Conservation (phyloP, 352 stramenopile genomes). For the Globisporangium mamillatum region DNA sequence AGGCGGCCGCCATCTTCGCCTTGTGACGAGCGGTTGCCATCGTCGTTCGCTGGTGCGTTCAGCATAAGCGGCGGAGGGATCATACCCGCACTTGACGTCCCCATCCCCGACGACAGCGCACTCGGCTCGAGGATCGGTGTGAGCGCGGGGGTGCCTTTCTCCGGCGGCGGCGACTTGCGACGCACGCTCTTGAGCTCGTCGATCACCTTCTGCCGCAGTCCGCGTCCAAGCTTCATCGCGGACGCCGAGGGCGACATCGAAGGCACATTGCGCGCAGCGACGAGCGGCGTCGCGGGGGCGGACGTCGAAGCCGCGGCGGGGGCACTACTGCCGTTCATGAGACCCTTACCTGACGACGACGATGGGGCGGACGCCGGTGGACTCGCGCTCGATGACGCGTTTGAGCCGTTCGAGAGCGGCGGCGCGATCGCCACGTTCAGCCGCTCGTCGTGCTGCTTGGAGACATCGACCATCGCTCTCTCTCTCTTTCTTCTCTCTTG, state of each 20-base stretch:
- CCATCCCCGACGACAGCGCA: not conserved
- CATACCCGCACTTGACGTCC: not conserved
- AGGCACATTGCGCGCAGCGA: slow-evolving; percentile 1
- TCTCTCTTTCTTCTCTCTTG: not conserved
- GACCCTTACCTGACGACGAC: not conserved
- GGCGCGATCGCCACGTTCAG: not conserved
- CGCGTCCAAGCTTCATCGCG: slow-evolving; percentile 18
- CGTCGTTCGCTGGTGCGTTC: slow-evolving; percentile 13
- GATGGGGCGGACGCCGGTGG: not conserved
- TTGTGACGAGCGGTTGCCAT: not conserved
- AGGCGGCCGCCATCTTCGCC: slow-evolving; percentile 4
- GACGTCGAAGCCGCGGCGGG: not conserved
- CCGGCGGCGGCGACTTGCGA: slow-evolving; percentile 26
- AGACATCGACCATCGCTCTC: slow-evolving; percentile 6
- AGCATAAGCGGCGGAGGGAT: slow-evolving; percentile 32
- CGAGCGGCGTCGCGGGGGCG: slow-evolving; percentile 4
- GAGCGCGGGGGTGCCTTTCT: slow-evolving; percentile 20
- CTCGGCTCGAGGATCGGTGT: slow-evolving; percentile 26
- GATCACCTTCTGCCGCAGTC: slow-evolving; percentile 55
- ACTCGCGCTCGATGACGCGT: not conserved
- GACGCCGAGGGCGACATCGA: slow-evolving; percentile 12
- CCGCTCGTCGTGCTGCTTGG: slow-evolving; percentile 3
- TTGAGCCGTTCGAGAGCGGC: slow-evolving; percentile 2
- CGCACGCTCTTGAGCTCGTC: slow-evolving; percentile 71
- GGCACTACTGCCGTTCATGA: not conserved